Conservation (phyloP, 805 yeast species). For the Millerago galiae region DNA sequence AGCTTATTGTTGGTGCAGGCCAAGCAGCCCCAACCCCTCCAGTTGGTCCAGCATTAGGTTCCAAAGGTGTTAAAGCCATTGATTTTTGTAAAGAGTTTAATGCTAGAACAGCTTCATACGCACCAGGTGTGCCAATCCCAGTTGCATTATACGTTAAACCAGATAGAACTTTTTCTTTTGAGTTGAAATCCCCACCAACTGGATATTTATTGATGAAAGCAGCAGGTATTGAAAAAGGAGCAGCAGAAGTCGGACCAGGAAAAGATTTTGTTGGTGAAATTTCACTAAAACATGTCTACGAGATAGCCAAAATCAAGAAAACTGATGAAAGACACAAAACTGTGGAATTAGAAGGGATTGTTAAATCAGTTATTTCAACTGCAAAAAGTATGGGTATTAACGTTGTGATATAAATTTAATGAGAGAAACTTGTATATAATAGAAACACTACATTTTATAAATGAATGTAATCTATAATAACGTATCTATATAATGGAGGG, state of each 20-base stretch:
- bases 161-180: conserved; percentile 86
- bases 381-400: conserved; percentile 87
- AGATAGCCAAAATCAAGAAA: conserved; percentile 89
- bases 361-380: conserved; percentile 77
- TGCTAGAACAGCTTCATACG: conserved; percentile 86
- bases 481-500: background rate
- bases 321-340: conserved; percentile 74
- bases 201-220: conserved; percentile 80
- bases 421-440: background rate
- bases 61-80: conserved; percentile 97
- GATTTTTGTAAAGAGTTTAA: conserved; percentile 98
- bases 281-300: conserved; percentile 85
- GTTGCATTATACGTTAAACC: conserved; percentile 80
- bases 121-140: conserved; percentile 88
- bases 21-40: conserved; percentile 99
- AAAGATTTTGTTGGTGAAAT: conserved; percentile 56
- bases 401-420: conserved; percentile 50
- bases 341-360: conserved; percentile 65
- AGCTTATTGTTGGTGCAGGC: conserved; percentile 93
- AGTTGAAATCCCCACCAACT: conserved; percentile 86
- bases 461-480: background rate
- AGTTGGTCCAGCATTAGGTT: conserved; percentile 97
- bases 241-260: conserved; percentile 50
- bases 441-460: background rate
- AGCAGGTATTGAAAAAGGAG: conserved; percentile 74